Conservation (phyloP, 2,329 filamentous ascomycete species). For the Aspergillus jensenii region DNA sequence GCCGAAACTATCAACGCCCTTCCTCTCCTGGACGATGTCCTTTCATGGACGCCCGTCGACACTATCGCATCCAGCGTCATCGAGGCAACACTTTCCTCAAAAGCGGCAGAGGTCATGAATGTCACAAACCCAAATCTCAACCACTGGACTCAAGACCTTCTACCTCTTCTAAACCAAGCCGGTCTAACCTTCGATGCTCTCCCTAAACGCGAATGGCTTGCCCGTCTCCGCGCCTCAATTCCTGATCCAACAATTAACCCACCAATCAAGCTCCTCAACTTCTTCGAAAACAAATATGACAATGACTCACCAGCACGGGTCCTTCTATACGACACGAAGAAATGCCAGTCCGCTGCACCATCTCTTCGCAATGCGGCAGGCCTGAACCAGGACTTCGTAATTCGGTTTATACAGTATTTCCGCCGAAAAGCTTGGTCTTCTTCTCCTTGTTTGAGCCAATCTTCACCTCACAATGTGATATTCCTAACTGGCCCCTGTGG, state of each 20-base stretch:
- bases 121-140: constrained; percentile 53
- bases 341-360: constrained; percentile 16
- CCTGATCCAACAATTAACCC: constrained; percentile 51
- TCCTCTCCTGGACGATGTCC: constrained; percentile 46
- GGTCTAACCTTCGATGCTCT: constrained; percentile 37
- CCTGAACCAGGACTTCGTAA: constrained; percentile 9
- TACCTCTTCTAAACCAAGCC: constrained; percentile 52
- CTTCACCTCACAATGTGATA: constrained; percentile 10
- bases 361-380: constrained; percentile 15
- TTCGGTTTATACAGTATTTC: constrained; percentile 17
- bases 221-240: constrained; percentile 44
- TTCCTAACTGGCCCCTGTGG: constrained; percentile 53
- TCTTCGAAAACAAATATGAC: constrained; percentile 54
- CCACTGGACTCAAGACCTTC: constrained; percentile 44
- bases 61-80: constrained; percentile 38
- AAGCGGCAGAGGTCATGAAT: constrained; percentile 33
- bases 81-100: constrained; percentile 20
- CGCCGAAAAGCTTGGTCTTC: constrained; percentile 16
- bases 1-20: constrained; percentile 46
- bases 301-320: constrained; percentile 26
- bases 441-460: neutral
- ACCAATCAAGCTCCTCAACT: constrained; percentile 53
- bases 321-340: constrained; percentile 29
- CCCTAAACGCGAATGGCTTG: constrained; percentile 27
- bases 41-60: constrained; percentile 47